These are phyloP conservation scores for Leccinum fuscescens DNA, from an alignment of 1,284 basidiomycete genomes.

Conservation along the genomic window DNA sequence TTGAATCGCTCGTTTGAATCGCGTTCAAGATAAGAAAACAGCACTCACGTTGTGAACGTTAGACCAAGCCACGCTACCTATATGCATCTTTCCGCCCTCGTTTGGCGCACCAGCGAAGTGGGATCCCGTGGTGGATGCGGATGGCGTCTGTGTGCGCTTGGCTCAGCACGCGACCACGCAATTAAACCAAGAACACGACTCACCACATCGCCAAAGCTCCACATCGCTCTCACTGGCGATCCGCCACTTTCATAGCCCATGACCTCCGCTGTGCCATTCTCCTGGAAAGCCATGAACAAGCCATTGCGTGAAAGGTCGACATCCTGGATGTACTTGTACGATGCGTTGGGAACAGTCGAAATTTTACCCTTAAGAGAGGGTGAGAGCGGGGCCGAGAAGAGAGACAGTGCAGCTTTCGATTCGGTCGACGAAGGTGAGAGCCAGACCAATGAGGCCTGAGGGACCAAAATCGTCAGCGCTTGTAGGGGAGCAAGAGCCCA, in stretches of 20 bases:
- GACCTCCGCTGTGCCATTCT: conserved; percentile 56
- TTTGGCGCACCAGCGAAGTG: conserved; percentile 64
- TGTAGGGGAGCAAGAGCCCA: conserved; percentile 32
- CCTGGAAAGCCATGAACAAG: conserved; percentile 50
- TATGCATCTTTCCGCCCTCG: conserved; percentile 52
- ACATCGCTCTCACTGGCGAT: conserved; percentile 46
- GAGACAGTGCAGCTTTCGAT: conserved; percentile 21
- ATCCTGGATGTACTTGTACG: conserved; percentile 53
- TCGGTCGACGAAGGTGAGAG: conserved; percentile 45
- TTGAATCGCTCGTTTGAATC: background rate
- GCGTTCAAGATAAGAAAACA: conserved; percentile 2
- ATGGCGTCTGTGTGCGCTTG: conserved; percentile 34
- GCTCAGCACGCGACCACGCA: conserved; percentile 5
- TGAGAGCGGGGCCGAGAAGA: conserved; percentile 53
- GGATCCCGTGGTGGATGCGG: conserved; percentile 44
- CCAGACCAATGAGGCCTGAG: conserved; percentile 53
- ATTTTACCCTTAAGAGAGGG: conserved; percentile 54
- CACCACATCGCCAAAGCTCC: conserved; percentile 62
- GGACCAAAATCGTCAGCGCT: conserved; percentile 25
- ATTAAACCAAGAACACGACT: conserved; percentile 23
- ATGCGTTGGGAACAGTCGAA: conserved; percentile 39
- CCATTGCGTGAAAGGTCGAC: conserved; percentile 50
- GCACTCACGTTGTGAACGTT: conserved; percentile 51
- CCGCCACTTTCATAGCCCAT: conserved; percentile 42
- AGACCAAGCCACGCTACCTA: conserved; percentile 78